Percentiles rank a stretch among this genome's conserved stretches.
Conservation (phyloP, 805 yeast genomes). For the Nakazawaea wickerhamii region DNA sequence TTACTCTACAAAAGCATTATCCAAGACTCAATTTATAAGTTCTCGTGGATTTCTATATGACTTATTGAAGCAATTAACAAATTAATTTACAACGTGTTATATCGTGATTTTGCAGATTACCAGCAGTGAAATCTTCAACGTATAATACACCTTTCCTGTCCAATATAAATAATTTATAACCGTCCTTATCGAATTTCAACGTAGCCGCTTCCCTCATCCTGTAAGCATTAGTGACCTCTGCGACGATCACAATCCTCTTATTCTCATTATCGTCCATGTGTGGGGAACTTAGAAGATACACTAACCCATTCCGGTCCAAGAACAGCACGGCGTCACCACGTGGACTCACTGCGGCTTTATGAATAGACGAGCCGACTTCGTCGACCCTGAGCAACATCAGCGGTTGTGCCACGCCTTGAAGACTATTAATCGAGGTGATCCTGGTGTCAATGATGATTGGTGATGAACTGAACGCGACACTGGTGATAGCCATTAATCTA, state of each 20-base stretch:
- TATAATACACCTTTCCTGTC: constrained; percentile 80
- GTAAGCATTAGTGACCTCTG: constrained; percentile 73
- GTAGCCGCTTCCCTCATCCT: constrained; percentile 76
- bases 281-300: constrained; percentile 63
- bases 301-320: constrained; percentile 70
- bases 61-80: constrained; percentile 19
- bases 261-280: constrained; percentile 48
- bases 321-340: constrained; percentile 83
- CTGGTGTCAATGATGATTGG: constrained; percentile 65
- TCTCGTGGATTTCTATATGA: constrained; percentile 6
- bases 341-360: constrained; percentile 71
- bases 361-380: constrained; percentile 78
- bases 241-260: constrained; percentile 60
- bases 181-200: constrained; percentile 69
- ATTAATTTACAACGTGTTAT: constrained; percentile 63
- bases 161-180: constrained; percentile 68
- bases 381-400: constrained; percentile 56
- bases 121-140: constrained; percentile 85
- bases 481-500: constrained; percentile 44
- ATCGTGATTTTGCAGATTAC: constrained; percentile 64
- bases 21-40: constrained; percentile 8
- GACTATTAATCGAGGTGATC: constrained; percentile 37
- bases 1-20: constrained; percentile 15
- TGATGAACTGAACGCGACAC: constrained; percentile 59
- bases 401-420: constrained; percentile 50